These are phyloP conservation scores for Haematococcus lacustris DNA, from an alignment of 139 green algal genomes.

Conservation along the genomic window DNA sequence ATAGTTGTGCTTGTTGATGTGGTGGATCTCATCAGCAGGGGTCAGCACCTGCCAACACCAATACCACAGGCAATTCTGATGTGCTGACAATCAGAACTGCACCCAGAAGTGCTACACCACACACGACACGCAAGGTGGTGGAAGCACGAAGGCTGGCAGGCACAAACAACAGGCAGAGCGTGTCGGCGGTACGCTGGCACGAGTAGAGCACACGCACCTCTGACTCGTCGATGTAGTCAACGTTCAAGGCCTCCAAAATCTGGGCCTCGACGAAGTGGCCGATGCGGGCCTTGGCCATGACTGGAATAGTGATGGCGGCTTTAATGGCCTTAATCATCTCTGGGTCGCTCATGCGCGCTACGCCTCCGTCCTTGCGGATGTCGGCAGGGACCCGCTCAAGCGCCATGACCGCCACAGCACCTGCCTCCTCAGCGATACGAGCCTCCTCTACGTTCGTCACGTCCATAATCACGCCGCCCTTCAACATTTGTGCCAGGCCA, in stretches of 20 bases:
- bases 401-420: conserved; percentile 97
- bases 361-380: conserved; percentile 92
- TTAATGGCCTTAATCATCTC: conserved; percentile 95
- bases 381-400: conserved; percentile 97
- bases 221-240: conserved; percentile 98
- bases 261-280: conserved; percentile 99
- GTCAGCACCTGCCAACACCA: conserved; percentile 93
- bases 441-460: conserved; percentile 96
- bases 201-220: no score
- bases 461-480: conserved; percentile 99
- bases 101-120: no score
- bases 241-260: conserved; percentile 90
- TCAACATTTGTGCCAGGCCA: conserved; percentile 97
- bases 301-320: conserved; percentile 93
- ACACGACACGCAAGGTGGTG: no score
- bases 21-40: conserved; percentile 95
- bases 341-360: conserved; percentile 96
- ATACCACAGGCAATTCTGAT: no score
- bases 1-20: conserved; percentile 99
- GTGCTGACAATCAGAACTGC: no score
- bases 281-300: conserved; percentile 99
- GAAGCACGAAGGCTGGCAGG: no score
- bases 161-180: no score
- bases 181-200: no score
- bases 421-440: conserved; percentile 97